Percentiles rank a stretch among this genome's conserved stretches.
These are phyloP conservation scores for Firmiana major DNA, from an alignment of 345 rosid genomes.

Conservation along the genomic window DNA sequence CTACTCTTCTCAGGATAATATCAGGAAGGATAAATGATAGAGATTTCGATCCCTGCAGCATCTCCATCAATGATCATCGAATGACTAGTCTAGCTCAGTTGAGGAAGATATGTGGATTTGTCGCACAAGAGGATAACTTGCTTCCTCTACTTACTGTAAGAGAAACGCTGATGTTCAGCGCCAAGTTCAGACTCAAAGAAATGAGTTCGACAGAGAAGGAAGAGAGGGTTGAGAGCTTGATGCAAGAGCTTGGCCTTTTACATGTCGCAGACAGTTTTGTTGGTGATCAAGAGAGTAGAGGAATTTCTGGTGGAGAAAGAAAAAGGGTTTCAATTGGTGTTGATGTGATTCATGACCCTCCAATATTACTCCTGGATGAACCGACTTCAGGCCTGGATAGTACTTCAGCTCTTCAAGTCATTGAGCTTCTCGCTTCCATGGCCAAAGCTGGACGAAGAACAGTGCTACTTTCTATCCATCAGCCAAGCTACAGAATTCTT, in stretches of 20 bases:
- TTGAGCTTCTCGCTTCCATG: slow-evolving; percentile 72
- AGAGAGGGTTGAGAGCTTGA: slow-evolving; percentile 61
- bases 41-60: slow-evolving; percentile 45
- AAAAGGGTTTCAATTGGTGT: slow-evolving; percentile 83
- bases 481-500: slow-evolving; percentile 73
- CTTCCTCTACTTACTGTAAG: slow-evolving; percentile 79
- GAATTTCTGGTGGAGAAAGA: slow-evolving; percentile 81
- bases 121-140: slow-evolving; percentile 77
- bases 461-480: slow-evolving; percentile 62
- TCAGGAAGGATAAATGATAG: slow-evolving; percentile 62
- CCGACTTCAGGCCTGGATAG: slow-evolving; percentile 93
- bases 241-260: slow-evolving; percentile 65
- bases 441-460: slow-evolving; percentile 57
- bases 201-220: slow-evolving; percentile 44
- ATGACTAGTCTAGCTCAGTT: slow-evolving; percentile 41
- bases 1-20: slow-evolving; percentile 64
- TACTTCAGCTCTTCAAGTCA: slow-evolving; percentile 74
- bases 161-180: slow-evolving; percentile 77
- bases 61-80: slow-evolving; percentile 37
- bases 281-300: slow-evolving; percentile 65
- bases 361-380: slow-evolving; percentile 75
- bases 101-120: slow-evolving; percentile 75
- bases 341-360: slow-evolving; percentile 80
- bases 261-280: slow-evolving; percentile 45
- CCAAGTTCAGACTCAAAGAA: slow-evolving; percentile 64